These are phyloP conservation scores for Coniophora puteana DNA, from an alignment of 1,284 basidiomycete species.

Conservation along the genomic window DNA sequence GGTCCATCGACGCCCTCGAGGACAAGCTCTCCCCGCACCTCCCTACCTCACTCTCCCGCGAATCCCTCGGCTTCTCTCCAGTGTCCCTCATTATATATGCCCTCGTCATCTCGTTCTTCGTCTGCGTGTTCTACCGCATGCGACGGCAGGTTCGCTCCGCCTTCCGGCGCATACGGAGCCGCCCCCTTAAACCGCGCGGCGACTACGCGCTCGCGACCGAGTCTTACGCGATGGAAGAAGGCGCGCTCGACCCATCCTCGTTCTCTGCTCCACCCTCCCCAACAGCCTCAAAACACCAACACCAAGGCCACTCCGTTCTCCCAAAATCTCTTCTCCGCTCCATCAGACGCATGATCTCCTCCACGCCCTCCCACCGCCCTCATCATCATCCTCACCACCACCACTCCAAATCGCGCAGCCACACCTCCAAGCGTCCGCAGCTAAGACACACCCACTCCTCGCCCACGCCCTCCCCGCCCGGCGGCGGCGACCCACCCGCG, in stretches of 20 bases:
- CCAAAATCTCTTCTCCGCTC: too few species aligned
- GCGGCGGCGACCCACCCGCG: too few species aligned
- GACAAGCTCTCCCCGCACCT: conserved; percentile 60
- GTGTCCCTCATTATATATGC: conserved; percentile 55
- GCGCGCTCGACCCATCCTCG: conserved; percentile 30
- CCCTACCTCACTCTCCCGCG: conserved; percentile 52
- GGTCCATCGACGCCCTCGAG: conserved; percentile 57
- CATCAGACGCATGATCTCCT: too few species aligned
- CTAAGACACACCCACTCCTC: too few species aligned
- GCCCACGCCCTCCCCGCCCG: too few species aligned
- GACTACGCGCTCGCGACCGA: conserved; percentile 35
- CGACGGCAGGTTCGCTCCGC: conserved; percentile 48
- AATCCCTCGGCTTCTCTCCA: conserved; percentile 68
- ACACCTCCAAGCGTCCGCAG: too few species aligned
- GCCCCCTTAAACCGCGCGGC: conserved; percentile 31
- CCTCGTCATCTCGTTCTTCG: conserved; percentile 36
- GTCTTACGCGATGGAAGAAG: conserved; percentile 60
- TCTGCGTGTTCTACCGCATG: conserved; percentile 48
- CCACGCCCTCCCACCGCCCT: too few species aligned
- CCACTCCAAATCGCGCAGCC: too few species aligned
- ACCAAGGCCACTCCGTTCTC: too few species aligned
- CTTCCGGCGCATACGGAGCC: conserved; percentile 44
- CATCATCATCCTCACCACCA: too few species aligned
- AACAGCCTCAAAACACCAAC: too few species aligned
- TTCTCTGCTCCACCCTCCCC: too few species aligned